These are phyloP conservation scores for Ambrosia trifida DNA, from an alignment of 129 eudicot genomes.

Conservation along the genomic window DNA sequence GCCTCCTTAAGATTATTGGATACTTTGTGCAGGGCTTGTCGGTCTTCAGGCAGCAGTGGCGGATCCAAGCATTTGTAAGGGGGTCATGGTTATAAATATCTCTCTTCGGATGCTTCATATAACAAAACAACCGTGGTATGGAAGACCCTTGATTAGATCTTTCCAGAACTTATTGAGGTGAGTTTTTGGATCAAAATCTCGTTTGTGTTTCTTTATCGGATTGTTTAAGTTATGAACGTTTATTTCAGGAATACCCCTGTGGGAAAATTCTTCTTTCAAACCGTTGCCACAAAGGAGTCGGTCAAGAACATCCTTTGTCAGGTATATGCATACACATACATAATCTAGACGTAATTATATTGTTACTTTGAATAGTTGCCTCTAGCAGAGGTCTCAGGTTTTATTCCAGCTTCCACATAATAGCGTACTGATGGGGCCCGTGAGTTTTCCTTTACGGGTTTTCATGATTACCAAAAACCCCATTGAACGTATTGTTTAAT, in stretches of 20 bases:
- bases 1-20: not conserved
- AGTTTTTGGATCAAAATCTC: not conserved
- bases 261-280: slow-evolving; percentile 70
- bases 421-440: too few relatives aligned
- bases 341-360: too few relatives aligned
- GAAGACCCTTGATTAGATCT: slow-evolving; percentile 77
- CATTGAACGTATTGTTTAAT: not conserved
- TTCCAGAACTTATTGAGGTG: slow-evolving; percentile 87
- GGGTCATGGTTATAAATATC: slow-evolving; percentile 76
- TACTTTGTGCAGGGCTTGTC: slow-evolving; percentile 63
- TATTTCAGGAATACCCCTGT: slow-evolving; percentile 70
- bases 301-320: slow-evolving; percentile 88
- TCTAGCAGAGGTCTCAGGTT: too few relatives aligned
- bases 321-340: slow-evolving; percentile 38
- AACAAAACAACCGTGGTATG: slow-evolving; percentile 88
- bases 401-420: too few relatives aligned
- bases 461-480: not conserved
- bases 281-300: slow-evolving; percentile 75
- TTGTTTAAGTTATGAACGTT: not conserved
- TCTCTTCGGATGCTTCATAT: slow-evolving; percentile 97
- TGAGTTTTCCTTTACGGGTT: too few relatives aligned
- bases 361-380: too few relatives aligned
- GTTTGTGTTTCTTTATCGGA: not conserved
- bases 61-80: slow-evolving; percentile 70
- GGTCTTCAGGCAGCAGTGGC: slow-evolving; percentile 94